Evolutionary conservation across 2,329 filamentous ascomycete genomes (phyloP).

Genomic region (Herpomyces periplanetae): DNA sequence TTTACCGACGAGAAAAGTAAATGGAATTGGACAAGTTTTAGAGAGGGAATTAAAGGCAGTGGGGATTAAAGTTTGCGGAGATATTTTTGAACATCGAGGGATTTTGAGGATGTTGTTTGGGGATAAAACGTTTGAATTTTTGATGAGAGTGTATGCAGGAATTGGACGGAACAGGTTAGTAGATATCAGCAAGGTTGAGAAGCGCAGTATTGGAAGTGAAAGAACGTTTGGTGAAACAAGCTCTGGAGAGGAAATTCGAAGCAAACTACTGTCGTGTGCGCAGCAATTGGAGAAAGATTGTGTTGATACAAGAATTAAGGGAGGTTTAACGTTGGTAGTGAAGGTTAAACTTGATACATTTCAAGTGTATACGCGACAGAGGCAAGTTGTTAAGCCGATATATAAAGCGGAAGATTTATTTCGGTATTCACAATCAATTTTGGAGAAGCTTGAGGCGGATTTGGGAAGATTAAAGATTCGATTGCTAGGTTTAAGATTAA

Average conservation of each 20-base stretch:
- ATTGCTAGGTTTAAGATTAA: constrained; percentile 59
- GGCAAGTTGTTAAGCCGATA: constrained; percentile 29
- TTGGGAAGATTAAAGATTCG: constrained; percentile 37
- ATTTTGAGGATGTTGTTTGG: constrained; percentile 43
- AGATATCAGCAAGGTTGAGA: constrained; percentile 52
- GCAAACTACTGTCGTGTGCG: constrained; percentile 40
- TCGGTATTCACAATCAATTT: constrained; percentile 36
- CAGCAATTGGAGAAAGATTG: constrained; percentile 62
- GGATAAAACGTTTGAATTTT: constrained; percentile 55
- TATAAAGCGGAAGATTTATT: constrained; percentile 42
- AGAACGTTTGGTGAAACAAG: constrained; percentile 53
- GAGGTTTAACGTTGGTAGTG: constrained; percentile 52
- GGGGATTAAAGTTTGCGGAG: constrained; percentile 51
- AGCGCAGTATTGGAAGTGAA: constrained; percentile 78
- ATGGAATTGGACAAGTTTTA: constrained; percentile 70
- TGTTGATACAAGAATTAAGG: constrained; percentile 37
- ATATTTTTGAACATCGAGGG: constrained; percentile 37
- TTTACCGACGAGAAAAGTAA: constrained; percentile 57
- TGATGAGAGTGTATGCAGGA: constrained; percentile 48
- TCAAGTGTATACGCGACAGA: constrained; percentile 54
- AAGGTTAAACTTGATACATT: constrained; percentile 87
- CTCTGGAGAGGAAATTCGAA: constrained; percentile 22
- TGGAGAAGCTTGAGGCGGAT: constrained; percentile 47
- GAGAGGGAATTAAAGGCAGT: constrained; percentile 64
- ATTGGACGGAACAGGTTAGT: constrained; percentile 50